These are phyloP conservation scores for Dendrothele bispora DNA, from an alignment of 768 basidiomycete species.

Conservation along the genomic window DNA sequence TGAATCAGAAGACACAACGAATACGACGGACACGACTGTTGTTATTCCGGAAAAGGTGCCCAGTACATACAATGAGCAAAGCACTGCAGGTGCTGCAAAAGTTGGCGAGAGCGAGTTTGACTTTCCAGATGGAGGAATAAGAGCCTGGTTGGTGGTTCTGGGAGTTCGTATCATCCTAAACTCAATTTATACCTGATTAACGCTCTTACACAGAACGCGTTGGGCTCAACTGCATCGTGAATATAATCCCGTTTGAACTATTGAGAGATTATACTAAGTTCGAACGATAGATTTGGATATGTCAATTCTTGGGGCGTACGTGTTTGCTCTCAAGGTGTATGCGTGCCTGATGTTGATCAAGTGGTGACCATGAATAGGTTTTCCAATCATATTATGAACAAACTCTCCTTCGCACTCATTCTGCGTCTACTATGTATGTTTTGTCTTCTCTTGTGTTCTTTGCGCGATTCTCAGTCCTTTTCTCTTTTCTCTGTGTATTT, in stretches of 20 bases:
- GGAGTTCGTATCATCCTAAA: slow-evolving; percentile 24
- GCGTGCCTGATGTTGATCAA: not conserved
- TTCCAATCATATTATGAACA: slow-evolving; percentile 20
- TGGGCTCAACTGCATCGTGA: slow-evolving; percentile 3
- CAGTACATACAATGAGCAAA: no score
- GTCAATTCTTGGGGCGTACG: slow-evolving; percentile 46
- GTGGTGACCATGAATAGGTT: slow-evolving; percentile 9
- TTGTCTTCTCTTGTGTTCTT: no score
- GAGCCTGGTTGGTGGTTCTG: slow-evolving; percentile 38
- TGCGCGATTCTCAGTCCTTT: not conserved
- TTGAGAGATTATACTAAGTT: not conserved
- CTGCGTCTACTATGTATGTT: slow-evolving; percentile 17
- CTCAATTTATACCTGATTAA: not conserved
- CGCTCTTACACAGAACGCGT: not conserved
- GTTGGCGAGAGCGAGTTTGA: not conserved
- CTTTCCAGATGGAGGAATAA: slow-evolving; percentile 40
- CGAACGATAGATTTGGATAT: slow-evolving; percentile 37
- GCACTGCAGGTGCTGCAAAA: not conserved
- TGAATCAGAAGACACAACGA: no score
- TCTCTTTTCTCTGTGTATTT: not conserved
- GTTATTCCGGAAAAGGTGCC: no score
- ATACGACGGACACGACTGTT: no score
- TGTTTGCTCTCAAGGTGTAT: no score
- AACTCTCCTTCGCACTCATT: slow-evolving; percentile 9
- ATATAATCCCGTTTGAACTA: not conserved